A percentile compares a stretch with the other conserved stretches of the same genome.
Evolutionary conservation across 2,329 filamentous ascomycete genomes (phyloP).

Genomic region (Botrytis fabae): DNA sequence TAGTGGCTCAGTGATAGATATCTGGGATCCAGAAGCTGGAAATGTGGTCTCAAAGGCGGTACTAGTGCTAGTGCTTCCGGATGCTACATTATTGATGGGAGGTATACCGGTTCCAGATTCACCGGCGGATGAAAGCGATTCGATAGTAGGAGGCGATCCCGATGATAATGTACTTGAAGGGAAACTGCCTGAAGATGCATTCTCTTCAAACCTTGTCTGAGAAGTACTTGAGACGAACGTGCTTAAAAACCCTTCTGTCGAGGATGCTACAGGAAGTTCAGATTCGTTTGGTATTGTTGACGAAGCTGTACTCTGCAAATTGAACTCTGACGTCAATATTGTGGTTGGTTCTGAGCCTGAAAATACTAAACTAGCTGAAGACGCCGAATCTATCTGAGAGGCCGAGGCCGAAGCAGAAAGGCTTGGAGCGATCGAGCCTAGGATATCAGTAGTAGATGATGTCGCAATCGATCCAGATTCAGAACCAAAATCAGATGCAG

Average conservation of each 20-base stretch:
- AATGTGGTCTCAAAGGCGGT: not conserved
- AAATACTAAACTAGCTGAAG: not conserved
- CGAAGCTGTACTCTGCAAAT: not conserved
- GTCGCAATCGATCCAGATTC: too few species aligned
- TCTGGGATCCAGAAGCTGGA: not conserved
- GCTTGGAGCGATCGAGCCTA: not conserved
- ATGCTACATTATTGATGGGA: not conserved
- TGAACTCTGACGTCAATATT: not conserved
- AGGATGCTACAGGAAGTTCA: not conserved
- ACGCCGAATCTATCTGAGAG: not conserved
- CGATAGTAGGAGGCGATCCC: not conserved
- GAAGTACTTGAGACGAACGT: not conserved
- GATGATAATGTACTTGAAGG: not conserved
- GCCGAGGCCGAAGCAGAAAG: not conserved
- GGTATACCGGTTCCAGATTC: not conserved
- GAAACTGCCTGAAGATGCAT: not conserved
- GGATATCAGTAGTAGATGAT: not conserved
- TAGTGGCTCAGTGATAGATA: not conserved
- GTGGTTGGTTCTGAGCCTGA: not conserved
- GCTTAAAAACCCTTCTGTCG: not conserved
- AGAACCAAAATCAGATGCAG: too few species aligned
- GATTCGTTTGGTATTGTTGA: not conserved
- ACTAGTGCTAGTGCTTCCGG: not conserved
- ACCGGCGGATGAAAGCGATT: not conserved
- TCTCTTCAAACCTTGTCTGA: not conserved